Evolutionary conservation across 768 basidiomycete species (phyloP), one percentile per base, ranked within the genome.

Genomic region (Hemileccinum rubropunctum): DNA sequence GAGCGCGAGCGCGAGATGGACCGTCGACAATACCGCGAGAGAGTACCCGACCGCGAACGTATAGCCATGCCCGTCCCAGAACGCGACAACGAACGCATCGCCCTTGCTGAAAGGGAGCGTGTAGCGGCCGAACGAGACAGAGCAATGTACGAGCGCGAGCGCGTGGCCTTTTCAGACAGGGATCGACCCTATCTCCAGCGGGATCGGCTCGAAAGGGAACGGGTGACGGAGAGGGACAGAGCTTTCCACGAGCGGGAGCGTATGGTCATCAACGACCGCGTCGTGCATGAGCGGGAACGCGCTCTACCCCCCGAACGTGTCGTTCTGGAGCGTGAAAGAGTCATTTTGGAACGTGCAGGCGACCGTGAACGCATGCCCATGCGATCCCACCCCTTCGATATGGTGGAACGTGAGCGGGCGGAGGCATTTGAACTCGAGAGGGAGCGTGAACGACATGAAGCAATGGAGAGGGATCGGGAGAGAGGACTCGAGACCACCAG

Each of bases 401-500:
- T 58, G 36, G 20, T 43, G n/a, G 65, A 64, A 44, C 65, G 60
- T 10, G 65, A 66, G 37, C 64, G 60, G 8, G 56, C 51, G 36
- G 63, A 61, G 7, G 59, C 57, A 20, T 63, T 65, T 21, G 71
- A 74, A 13, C 60, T 69, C 12, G 71, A 69, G 36, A 51, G 71
- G 33, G 69, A 72, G 17, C 58, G 60, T 13, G 72, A 69, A 37
- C 56, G 59, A 17, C 50, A 60, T 20, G 64, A 67, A 43, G 54
- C 45, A 13, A 57, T 59, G 53, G 60, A 68, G 50, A 59, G 63
- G 38, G 62, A 72, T n/a, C 49, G 65, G n/a, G 61, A 66, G 39
- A 53, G 62, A 32, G 59, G 57, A 39, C 55, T 63, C 23, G 64
- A 67, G 49, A 44, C 42, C 23, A 38, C 50, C 18, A 41, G 21